A percentile compares a stretch with the other conserved stretches of the same genome.
These are phyloP conservation scores for Solanum clarkiae DNA, from an alignment of 257 asterid species.

Conservation along the genomic window DNA sequence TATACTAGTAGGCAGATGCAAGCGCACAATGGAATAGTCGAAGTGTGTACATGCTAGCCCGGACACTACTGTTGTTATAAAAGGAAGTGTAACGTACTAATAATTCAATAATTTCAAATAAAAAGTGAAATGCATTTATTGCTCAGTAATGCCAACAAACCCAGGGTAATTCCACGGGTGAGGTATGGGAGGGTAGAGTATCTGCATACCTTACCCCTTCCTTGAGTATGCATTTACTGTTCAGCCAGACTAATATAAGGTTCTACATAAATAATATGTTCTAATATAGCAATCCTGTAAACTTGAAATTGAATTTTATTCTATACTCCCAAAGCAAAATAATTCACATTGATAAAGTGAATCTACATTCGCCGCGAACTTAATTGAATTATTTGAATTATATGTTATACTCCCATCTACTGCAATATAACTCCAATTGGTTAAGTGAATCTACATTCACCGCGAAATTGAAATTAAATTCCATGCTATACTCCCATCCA, in stretches of 20 bases:
- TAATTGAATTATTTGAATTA: too few species aligned
- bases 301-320: neutral
- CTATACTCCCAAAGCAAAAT: neutral
- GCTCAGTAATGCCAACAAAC: neutral
- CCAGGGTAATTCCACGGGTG: neutral
- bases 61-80: neutral
- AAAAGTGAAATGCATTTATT: neutral
- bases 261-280: neutral
- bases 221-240: neutral
- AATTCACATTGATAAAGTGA: neutral
- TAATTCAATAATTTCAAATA: neutral
- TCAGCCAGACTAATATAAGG: neutral
- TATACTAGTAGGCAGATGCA: neutral
- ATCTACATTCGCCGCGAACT: neutral
- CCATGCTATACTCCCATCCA: neutral
- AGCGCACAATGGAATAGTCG: neutral
- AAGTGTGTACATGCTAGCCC: neutral
- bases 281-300: neutral
- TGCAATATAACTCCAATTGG: too few species aligned
- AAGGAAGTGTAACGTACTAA: neutral
- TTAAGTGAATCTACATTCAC: too few species aligned
- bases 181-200: neutral
- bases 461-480: neutral
- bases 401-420: too few species aligned
- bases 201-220: neutral